Conservation (phyloP, 106 monocot species). For the Agapanthus africanus region DNA sequence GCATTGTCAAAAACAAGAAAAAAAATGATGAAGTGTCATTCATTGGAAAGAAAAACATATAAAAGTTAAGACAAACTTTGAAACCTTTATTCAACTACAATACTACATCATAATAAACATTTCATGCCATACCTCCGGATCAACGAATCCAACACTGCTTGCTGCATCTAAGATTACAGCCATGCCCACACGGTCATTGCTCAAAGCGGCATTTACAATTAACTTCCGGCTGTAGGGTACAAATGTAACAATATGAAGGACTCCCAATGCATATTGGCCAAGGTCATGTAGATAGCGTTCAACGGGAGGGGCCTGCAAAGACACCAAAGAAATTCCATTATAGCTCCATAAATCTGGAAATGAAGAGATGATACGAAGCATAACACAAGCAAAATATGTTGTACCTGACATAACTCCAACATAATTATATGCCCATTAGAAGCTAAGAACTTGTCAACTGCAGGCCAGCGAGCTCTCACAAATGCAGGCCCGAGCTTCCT, state of each 20-base stretch:
- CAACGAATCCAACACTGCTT: conserved; percentile 63
- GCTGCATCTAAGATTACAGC: conserved; percentile 85
- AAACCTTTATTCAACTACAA: not conserved
- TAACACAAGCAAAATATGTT: not conserved
- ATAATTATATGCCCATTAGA: conserved; percentile 82
- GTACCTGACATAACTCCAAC: conserved; percentile 90
- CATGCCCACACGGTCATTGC: conserved; percentile 92
- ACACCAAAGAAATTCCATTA: conserved; percentile 1
- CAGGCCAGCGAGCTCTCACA: conserved; percentile 82
- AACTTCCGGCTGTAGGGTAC: conserved; percentile 67
- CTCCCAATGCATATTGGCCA: conserved; percentile 87
- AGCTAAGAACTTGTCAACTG: conserved; percentile 72
- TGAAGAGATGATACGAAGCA: not conserved
- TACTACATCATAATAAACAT: not conserved
- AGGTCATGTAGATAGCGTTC: conserved; percentile 95
- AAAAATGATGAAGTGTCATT: conserved; percentile 4
- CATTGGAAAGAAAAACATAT: not conserved
- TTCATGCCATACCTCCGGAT: conserved; percentile 60
- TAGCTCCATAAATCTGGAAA: not conserved
- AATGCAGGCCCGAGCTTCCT: conserved; percentile 89
- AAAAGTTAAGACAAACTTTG: not conserved
- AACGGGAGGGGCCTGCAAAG: conserved; percentile 64
- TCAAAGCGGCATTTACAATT: conserved; percentile 74
- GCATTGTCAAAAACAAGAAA: conserved; percentile 5
- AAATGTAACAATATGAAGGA: conserved; percentile 90